A percentile compares a stretch with the other conserved stretches of the same genome.
phyloP scores from a whole-genome alignment of 2,329 filamentous ascomycete species.

The Aspergillus piperis region DNA sequence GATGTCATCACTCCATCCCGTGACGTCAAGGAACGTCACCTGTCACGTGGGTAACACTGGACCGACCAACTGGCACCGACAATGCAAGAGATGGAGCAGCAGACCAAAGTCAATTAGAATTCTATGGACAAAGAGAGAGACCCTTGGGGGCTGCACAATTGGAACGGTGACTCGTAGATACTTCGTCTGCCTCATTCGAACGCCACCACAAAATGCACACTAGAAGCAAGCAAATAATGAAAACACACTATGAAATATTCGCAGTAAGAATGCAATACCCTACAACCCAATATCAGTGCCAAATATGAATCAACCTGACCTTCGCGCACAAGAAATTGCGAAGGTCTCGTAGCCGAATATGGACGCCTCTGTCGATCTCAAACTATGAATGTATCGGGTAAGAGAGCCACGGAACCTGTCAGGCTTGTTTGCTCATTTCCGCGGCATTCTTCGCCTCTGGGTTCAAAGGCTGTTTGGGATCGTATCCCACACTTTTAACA shows the following conservation, averaged over 20 bases:
- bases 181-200: neutral
- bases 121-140: neutral
- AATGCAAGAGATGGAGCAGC: neutral
- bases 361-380: neutral
- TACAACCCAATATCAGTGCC: neutral
- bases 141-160: neutral
- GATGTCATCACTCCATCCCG: constrained; percentile 7
- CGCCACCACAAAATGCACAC: neutral
- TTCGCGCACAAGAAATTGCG: neutral
- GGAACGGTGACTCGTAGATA: neutral
- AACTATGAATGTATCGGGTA: neutral
- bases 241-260: neutral
- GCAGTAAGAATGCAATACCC: neutral
- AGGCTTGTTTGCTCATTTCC: constrained; percentile 11
- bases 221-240: neutral
- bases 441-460: constrained; percentile 35
- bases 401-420: neutral
- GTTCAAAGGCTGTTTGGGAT: constrained; percentile 59
- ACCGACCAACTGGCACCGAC: neutral
- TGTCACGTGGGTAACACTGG: neutral
- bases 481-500: constrained; percentile 88
- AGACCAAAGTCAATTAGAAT: constrained; percentile 8
- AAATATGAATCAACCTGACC: neutral
- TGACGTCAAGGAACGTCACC: constrained; percentile 3
- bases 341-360: neutral